These are phyloP conservation scores for Flaveria trinervia DNA, from an alignment of 129 eudicot species.

Conservation along the genomic window DNA sequence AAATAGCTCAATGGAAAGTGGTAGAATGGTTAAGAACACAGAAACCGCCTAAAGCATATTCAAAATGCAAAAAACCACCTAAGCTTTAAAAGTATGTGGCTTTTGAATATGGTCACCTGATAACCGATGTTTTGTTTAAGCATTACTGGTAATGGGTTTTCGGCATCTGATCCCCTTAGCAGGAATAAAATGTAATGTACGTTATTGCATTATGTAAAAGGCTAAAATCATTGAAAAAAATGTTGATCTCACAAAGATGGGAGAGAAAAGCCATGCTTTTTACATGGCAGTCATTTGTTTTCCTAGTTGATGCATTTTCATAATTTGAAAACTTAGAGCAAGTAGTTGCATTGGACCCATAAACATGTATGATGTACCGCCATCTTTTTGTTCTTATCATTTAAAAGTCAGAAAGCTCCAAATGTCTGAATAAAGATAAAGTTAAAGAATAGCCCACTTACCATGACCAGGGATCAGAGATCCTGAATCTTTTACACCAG, in stretches of 20 bases:
- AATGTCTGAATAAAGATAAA: neutral
- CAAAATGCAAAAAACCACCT: too few relatives aligned
- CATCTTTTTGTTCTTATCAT: neutral
- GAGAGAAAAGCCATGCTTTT: slow-evolving; percentile 12
- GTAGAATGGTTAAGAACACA: too few relatives aligned
- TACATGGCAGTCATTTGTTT: slow-evolving; percentile 5
- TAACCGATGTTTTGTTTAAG: too few relatives aligned
- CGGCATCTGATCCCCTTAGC: neutral
- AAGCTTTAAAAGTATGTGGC: too few relatives aligned
- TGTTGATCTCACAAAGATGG: slow-evolving; percentile 12
- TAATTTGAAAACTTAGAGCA: slow-evolving; percentile 8
- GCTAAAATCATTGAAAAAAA: neutral
- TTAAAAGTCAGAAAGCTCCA: neutral
- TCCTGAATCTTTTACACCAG: slow-evolving; percentile 93
- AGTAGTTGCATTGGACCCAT: neutral
- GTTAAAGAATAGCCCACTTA: slow-evolving; percentile 25
- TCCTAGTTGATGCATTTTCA: slow-evolving; percentile 18
- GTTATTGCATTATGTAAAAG: too few relatives aligned
- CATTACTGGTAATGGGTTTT: too few relatives aligned
- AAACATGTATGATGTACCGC: neutral
- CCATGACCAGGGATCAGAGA: slow-evolving; percentile 96
- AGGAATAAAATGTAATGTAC: neutral
- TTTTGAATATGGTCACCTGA: too few relatives aligned
- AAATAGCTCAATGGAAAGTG: too few relatives aligned
- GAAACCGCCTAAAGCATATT: too few relatives aligned